These are phyloP conservation scores for Aspergillus spinulosporus DNA, from an alignment of 2,329 filamentous ascomycete genomes.

Conservation along the genomic window DNA sequence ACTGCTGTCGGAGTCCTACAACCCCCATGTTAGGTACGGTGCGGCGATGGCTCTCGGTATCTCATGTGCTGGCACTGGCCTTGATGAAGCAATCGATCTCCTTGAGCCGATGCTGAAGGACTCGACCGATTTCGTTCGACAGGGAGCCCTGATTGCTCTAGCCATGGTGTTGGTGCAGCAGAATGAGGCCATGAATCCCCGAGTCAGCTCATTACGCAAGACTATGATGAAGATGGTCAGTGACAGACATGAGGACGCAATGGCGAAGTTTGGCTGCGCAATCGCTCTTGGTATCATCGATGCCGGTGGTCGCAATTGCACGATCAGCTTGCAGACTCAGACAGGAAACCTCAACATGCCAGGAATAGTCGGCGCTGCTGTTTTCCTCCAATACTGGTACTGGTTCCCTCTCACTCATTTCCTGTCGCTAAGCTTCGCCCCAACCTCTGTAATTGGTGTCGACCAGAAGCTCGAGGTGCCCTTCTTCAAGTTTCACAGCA, in stretches of 20 bases:
- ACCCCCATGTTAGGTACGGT: conserved; percentile 95
- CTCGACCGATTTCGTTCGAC: conserved; percentile 95
- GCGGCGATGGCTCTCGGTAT: conserved; percentile 98
- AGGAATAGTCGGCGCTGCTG: conserved; percentile 94
- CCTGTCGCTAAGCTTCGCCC: conserved; percentile 92
- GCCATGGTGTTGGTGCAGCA: conserved; percentile 99
- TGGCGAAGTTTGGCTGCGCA: conserved; percentile 97
- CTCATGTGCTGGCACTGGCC: conserved; percentile 91
- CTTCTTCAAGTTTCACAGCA: conserved; percentile 92
- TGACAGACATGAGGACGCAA: conserved; percentile 95
- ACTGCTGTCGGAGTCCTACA: conserved; percentile 96
- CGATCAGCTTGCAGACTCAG: conserved; percentile 94
- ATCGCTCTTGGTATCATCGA: conserved; percentile 96
- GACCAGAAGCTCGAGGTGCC: conserved; percentile 93
- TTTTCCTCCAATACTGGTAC: conserved; percentile 99
- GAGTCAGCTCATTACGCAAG: conserved; percentile 87
- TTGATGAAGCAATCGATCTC: conserved; percentile 94
- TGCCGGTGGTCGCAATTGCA: conserved; percentile 96
- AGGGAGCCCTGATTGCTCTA: conserved; percentile 89
- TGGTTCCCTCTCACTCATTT: conserved; percentile 99
- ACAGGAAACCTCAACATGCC: conserved; percentile 99
- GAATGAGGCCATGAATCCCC: conserved; percentile 97
- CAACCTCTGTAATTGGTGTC: conserved; percentile 90
- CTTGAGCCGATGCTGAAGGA: conserved; percentile 99
- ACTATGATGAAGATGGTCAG: conserved; percentile 90